phyloP scores from a whole-genome alignment of 768 basidiomycete genomes.

The Rubroboletus satanas region DNA sequence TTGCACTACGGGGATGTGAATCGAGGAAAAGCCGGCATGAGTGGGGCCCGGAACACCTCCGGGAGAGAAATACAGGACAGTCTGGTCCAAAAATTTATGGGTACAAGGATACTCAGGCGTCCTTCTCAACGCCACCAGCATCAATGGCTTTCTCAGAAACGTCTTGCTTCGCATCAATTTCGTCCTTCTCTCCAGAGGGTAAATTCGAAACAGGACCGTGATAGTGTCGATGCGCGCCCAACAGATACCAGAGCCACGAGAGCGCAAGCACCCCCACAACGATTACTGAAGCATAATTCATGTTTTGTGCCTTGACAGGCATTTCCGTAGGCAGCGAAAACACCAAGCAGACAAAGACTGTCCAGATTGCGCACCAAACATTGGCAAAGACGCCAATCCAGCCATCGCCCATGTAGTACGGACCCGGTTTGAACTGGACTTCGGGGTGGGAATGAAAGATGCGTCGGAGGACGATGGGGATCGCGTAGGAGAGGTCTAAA shows the following conservation, averaged over 20 bases:
- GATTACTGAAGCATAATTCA: constrained; percentile 49
- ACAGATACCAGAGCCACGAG: constrained; percentile 49
- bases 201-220: constrained; percentile 57
- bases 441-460: constrained; percentile 52
- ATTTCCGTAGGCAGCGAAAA: constrained; percentile 48
- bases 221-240: constrained; percentile 52
- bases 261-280: constrained; percentile 18
- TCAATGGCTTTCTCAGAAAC: neutral
- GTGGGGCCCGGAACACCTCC: neutral
- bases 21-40: neutral
- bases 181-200: constrained; percentile 4
- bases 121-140: neutral
- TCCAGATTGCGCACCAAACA: constrained; percentile 44
- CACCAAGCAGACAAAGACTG: constrained; percentile 43
- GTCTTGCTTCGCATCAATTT: neutral
- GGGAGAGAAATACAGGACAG: neutral
- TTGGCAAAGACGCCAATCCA: constrained; percentile 43
- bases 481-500: constrained; percentile 52
- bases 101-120: neutral
- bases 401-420: constrained; percentile 57
- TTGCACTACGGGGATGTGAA: neutral
- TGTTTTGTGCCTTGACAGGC: constrained; percentile 46
- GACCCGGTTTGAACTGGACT: constrained; percentile 56
- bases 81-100: neutral
- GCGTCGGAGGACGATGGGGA: constrained; percentile 52